Conservation (phyloP, 2,329 filamentous ascomycete species). For the Stylonectria norvegica region DNA sequence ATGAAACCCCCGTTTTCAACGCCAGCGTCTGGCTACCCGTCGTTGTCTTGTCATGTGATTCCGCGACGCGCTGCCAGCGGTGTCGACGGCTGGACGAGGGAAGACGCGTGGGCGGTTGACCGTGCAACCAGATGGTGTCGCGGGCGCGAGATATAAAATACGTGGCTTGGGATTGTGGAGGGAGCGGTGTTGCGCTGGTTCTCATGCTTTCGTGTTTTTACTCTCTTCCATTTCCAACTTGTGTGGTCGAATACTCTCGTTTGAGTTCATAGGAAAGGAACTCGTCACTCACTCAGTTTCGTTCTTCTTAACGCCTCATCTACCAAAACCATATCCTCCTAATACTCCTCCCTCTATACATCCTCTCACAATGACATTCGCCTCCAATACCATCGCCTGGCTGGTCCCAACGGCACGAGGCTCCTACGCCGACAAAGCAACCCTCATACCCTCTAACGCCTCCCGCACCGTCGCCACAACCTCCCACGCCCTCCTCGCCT, state of each 20-base stretch:
- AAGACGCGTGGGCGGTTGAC: constrained; percentile 14
- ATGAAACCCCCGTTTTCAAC: constrained; percentile 12
- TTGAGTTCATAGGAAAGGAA: constrained; percentile 12
- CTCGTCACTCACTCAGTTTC: constrained; percentile 11
- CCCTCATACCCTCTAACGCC: constrained; percentile 31
- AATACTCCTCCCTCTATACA: constrained; percentile 5
- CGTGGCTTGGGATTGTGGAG: background rate
- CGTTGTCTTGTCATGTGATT: constrained; percentile 19
- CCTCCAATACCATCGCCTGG: constrained; percentile 37
- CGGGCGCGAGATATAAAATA: background rate
- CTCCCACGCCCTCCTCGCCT: constrained; percentile 25
- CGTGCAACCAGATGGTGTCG: constrained; percentile 3
- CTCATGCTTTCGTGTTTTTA: constrained; percentile 1
- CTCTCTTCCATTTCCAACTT: background rate
- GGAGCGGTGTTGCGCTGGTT: background rate
- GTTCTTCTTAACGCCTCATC: constrained; percentile 3
- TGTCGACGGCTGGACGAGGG: too few relatives aligned
- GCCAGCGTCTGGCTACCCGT: background rate
- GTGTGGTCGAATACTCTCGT: constrained; percentile 21
- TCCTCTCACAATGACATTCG: constrained; percentile 11
- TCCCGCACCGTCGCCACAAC: constrained; percentile 24
- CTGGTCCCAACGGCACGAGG: constrained; percentile 36
- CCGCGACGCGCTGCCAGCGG: constrained; percentile 22
- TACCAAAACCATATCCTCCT: background rate
- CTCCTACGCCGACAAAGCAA: constrained; percentile 33